Conservation (phyloP, 192 early-diverging fungal genomes). For the Coemansia javaensis region DNA sequence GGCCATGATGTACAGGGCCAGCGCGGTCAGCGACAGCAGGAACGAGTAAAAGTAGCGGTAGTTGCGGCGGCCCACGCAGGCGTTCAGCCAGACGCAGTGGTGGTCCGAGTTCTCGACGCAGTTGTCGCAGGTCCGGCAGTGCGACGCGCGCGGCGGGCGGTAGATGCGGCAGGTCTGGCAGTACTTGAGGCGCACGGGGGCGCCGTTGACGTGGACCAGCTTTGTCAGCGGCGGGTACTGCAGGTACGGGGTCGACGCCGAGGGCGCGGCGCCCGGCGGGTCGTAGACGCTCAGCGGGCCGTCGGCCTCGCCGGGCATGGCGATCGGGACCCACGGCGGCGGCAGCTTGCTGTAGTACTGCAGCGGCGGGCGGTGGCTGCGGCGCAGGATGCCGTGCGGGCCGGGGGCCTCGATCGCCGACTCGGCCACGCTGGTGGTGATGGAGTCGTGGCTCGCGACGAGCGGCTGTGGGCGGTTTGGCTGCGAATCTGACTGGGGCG, state of each 20-base stretch:
- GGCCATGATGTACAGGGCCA: slow-evolving; percentile 59
- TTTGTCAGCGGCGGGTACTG: slow-evolving; percentile 48
- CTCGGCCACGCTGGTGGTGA: not conserved
- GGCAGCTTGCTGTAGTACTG: slow-evolving; percentile 54
- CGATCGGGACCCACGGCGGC: slow-evolving; percentile 44
- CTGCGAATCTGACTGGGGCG: no score
- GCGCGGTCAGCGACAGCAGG: slow-evolving; percentile 54
- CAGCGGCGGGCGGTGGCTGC: slow-evolving; percentile 15
- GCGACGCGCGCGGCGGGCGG: slow-evolving; percentile 79
- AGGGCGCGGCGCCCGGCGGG: slow-evolving; percentile 17
- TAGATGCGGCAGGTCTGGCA: slow-evolving; percentile 88
- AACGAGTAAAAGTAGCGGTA: slow-evolving; percentile 82
- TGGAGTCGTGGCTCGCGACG: no score
- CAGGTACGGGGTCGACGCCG: slow-evolving; percentile 13
- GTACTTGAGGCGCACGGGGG: slow-evolving; percentile 71
- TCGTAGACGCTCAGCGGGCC: slow-evolving; percentile 46
- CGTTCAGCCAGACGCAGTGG: slow-evolving; percentile 93
- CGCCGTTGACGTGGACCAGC: slow-evolving; percentile 59
- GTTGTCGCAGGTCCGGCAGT: slow-evolving; percentile 85
- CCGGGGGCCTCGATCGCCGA: not conserved
- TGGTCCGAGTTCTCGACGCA: slow-evolving; percentile 87
- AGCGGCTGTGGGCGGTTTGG: no score
- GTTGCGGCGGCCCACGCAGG: slow-evolving; percentile 83
- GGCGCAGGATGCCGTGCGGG: not conserved
- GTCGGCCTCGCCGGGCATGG: slow-evolving; percentile 15